Evolutionary conservation across 2,329 filamentous ascomycete genomes (phyloP), one percentile per base, ranked within the genome.

Genomic region (Venturia aucupariae): DNA sequence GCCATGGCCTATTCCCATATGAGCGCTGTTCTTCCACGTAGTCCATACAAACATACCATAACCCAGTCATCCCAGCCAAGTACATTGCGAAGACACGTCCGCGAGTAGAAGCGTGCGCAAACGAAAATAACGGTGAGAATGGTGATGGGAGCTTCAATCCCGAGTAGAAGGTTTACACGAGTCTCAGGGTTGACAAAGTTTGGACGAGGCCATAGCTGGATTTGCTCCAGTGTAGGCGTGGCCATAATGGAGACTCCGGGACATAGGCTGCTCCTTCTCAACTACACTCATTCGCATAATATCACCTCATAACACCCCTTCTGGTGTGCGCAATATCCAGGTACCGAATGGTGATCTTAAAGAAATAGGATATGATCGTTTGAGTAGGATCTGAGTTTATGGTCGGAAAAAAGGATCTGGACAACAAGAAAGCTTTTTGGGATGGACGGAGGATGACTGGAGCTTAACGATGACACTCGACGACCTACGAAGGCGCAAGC

Each of bases 111-210:
- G n/a, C 64, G 42, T 17, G 32, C 48, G 24, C 22, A 30, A 19
- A 65, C 51, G 24, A 65, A 57, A 19, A 60, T 32, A 15, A 60
- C 46, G 13, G 60, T 41, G 19, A 65, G 38, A 10, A 60, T 48
- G 13, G 38, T 60, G 4, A 65, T 13, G 15, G 64, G 27, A 2
- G 51, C 38, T 42, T 64, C 64, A 11, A 65, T 51, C 13, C 48
- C 64, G 38, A 64, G 39, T 8, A 64, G 11, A 15, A 64, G 30
- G 11, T 30, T 41, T 5, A 38, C 41, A 66, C 78, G 75, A 35
- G 75, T 77, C 17, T 71, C 71, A 6, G 80, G 81, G 67, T 82
- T 70, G 61, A 75, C 66, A 68, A 79, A 78, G 67, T 82, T 82
- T 8, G 80, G 77, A 41, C 62, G 68, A 6, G 81, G 80, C 80